phyloP scores from a whole-genome alignment of 805 yeast genomes.

The Starmerella etchellsii region DNA sequence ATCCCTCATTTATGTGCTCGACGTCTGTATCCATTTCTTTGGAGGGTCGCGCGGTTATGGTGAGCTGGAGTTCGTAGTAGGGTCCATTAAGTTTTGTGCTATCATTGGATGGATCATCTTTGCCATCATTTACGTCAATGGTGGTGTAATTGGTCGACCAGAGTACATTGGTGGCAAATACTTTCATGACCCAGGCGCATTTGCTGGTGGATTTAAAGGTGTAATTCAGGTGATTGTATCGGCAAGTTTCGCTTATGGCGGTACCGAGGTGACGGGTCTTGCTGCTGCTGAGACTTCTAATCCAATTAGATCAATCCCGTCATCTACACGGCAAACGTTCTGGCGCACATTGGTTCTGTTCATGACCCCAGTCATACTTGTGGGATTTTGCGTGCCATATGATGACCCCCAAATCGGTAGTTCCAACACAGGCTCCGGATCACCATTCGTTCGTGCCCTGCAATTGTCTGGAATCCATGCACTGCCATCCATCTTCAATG shows the following conservation, averaged over 20 bases:
- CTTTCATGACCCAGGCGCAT: slow-evolving; percentile 61
- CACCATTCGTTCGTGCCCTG: slow-evolving; percentile 76
- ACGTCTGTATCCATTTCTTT: slow-evolving; percentile 26
- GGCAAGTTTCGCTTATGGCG: slow-evolving; percentile 55
- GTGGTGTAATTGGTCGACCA: slow-evolving; percentile 36
- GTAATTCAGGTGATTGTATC: slow-evolving; percentile 40
- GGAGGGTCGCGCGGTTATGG: slow-evolving; percentile 46
- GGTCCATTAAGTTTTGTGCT: slow-evolving; percentile 44
- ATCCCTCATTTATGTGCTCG: slow-evolving; percentile 39
- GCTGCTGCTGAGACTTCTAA: slow-evolving; percentile 60
- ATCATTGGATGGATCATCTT: slow-evolving; percentile 48
- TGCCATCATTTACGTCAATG: slow-evolving; percentile 36
- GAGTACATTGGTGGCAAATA: slow-evolving; percentile 62
- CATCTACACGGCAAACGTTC: slow-evolving; percentile 54
- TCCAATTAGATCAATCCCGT: slow-evolving; percentile 56
- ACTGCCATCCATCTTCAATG: slow-evolving; percentile 63
- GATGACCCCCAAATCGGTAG: slow-evolving; percentile 42
- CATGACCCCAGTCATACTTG: slow-evolving; percentile 43
- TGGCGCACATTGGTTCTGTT: slow-evolving; percentile 56
- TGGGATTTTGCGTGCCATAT: slow-evolving; percentile 58
- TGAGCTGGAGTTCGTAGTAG: slow-evolving; percentile 52
- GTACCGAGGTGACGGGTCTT: slow-evolving; percentile 55
- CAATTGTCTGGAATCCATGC: slow-evolving; percentile 51
- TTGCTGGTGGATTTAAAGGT: slow-evolving; percentile 44
- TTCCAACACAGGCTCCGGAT: slow-evolving; percentile 40